Conservation (phyloP, 352 stramenopile genomes). For the Phytophthora multivora region DNA sequence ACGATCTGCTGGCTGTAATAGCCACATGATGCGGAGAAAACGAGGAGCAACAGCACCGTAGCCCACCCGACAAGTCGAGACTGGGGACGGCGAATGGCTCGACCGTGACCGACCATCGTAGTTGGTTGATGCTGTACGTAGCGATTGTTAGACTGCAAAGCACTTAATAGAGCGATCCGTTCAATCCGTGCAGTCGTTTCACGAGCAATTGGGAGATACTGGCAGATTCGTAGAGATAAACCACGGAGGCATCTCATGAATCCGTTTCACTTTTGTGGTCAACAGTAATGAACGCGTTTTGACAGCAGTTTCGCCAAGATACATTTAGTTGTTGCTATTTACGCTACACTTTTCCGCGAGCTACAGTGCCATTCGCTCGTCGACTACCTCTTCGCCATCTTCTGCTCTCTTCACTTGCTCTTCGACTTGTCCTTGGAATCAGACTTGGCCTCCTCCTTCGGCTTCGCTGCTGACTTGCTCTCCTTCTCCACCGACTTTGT, state of each 20-base stretch:
- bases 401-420: not conserved
- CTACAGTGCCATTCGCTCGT: not conserved
- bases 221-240: not conserved
- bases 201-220: not conserved
- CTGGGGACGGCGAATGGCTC: slow-evolving; percentile 3
- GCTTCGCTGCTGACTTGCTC: not conserved
- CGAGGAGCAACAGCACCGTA: slow-evolving; percentile 24
- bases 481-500: not conserved
- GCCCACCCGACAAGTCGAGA: slow-evolving; percentile 23
- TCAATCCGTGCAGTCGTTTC: slow-evolving; percentile 5
- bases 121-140: not conserved
- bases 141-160: slow-evolving; percentile 3
- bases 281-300: not conserved
- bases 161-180: not conserved
- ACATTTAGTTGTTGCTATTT: not conserved
- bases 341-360: not conserved
- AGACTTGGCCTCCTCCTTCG: not conserved
- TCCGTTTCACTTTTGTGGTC: not conserved
- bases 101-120: slow-evolving; percentile 21
- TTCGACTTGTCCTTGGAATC: not conserved
- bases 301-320: not conserved
- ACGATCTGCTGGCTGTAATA: slow-evolving; percentile 32
- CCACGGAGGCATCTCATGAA: not conserved
- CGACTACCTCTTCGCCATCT: not conserved
- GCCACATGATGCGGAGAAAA: slow-evolving; percentile 23